Conservation (phyloP, 2,329 filamentous ascomycete species). For the Colletotrichum truncatum region DNA sequence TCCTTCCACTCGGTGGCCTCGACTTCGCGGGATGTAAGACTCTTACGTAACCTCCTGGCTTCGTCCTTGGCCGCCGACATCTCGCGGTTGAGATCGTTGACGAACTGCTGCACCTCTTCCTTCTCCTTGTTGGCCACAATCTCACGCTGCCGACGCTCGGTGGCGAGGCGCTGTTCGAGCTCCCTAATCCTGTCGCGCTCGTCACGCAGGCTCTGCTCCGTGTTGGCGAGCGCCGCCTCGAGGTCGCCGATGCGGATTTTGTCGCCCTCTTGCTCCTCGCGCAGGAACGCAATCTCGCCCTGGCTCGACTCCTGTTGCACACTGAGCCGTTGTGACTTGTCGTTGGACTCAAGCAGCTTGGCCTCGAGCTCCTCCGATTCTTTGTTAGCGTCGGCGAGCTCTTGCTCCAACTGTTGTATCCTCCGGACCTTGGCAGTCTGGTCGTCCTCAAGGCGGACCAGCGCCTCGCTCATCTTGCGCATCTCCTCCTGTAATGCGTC, state of each 20-base stretch:
- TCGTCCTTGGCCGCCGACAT: conserved; percentile 86
- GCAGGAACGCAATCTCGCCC: conserved; percentile 91
- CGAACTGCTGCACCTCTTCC: conserved; percentile 91
- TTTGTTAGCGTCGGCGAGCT: conserved; percentile 83
- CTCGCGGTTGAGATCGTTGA: conserved; percentile 92
- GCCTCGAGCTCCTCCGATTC: conserved; percentile 89
- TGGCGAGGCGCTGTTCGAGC: conserved; percentile 77
- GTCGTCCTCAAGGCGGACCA: conserved; percentile 90
- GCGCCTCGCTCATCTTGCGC: conserved; percentile 86
- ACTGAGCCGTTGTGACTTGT: conserved; percentile 86
- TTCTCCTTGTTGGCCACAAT: conserved; percentile 89
- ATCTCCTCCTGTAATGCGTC: conserved; percentile 93
- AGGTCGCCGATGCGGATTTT: conserved; percentile 98
- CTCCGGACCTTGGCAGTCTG: conserved; percentile 80
- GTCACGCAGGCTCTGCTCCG: conserved; percentile 83
- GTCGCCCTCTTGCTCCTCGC: conserved; percentile 96
- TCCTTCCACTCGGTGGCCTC: conserved; percentile 94
- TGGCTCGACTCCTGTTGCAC: conserved; percentile 95
- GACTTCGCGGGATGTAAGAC: conserved; percentile 82
- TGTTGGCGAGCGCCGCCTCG: conserved; percentile 81
- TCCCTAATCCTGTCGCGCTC: conserved; percentile 82
- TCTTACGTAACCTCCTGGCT: conserved; percentile 82
- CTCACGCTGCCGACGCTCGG: conserved; percentile 87
- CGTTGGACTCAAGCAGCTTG: conserved; percentile 83
- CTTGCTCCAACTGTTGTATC: conserved; percentile 84